Conservation (phyloP, 129 eudicot species). For the Artemisia argyi region DNA sequence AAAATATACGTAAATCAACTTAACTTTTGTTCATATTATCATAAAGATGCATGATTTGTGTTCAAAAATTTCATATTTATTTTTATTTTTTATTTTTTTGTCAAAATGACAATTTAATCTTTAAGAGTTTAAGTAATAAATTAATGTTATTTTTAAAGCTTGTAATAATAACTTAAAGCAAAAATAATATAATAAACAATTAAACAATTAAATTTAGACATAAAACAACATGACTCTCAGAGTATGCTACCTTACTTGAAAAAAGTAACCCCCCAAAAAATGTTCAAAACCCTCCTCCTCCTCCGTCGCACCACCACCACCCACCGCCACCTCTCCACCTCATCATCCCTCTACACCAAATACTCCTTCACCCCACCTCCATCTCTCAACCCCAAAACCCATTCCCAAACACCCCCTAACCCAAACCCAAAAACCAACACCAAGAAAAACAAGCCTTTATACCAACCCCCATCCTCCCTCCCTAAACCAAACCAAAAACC, state of each 20-base stretch:
- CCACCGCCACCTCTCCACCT: constrained; percentile 44
- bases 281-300: constrained; percentile 24
- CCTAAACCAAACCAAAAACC: constrained; percentile 43
- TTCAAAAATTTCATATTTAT: no score
- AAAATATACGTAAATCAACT: no score
- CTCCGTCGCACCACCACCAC: constrained; percentile 43
- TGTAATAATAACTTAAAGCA: no score
- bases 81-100: no score
- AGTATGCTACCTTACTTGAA: no score
- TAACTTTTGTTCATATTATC: no score
- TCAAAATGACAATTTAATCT: no score
- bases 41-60: no score
- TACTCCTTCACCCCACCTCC: constrained; percentile 69
- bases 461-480: constrained; percentile 88
- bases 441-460: constrained; percentile 37
- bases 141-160: no score
- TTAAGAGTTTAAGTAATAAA: no score
- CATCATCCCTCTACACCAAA: constrained; percentile 61
- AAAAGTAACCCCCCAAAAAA: background rate
- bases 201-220: background rate
- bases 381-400: constrained; percentile 28
- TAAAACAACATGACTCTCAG: no score
- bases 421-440: constrained; percentile 17
- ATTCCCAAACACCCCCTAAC: constrained; percentile 25
- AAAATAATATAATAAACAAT: no score